phyloP scores from a whole-genome alignment of 805 yeast genomes.

The Kazachstania kunashirensis region DNA sequence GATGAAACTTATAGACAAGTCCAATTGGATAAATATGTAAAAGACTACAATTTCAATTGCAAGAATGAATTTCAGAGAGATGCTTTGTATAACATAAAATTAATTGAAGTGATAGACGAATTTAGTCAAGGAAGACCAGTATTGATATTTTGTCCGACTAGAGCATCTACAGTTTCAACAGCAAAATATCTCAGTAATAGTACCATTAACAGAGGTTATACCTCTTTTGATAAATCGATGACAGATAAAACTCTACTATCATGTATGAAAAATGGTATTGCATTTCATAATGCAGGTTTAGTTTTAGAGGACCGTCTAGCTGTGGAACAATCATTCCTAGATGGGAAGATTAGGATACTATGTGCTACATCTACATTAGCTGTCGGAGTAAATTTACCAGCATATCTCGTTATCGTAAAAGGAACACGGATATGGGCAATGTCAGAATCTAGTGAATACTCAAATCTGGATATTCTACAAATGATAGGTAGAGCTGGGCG shows the following conservation, averaged over 20 bases:
- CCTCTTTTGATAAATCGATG: background rate
- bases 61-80: slow-evolving; percentile 43
- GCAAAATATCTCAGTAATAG: slow-evolving; percentile 33
- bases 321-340: slow-evolving; percentile 38
- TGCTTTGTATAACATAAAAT: slow-evolving; percentile 33
- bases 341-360: slow-evolving; percentile 35
- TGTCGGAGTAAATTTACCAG: slow-evolving; percentile 53
- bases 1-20: slow-evolving; percentile 43
- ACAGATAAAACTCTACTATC: slow-evolving; percentile 2
- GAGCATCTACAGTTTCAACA: slow-evolving; percentile 39
- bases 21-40: slow-evolving; percentile 33
- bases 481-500: slow-evolving; percentile 63
- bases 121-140: slow-evolving; percentile 37
- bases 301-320: slow-evolving; percentile 36
- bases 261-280: slow-evolving; percentile 32
- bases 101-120: slow-evolving; percentile 32
- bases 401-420: slow-evolving; percentile 49
- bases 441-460: slow-evolving; percentile 42
- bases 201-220: background rate
- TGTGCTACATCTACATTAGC: slow-evolving; percentile 55
- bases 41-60: slow-evolving; percentile 33
- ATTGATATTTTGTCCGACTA: slow-evolving; percentile 44
- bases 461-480: slow-evolving; percentile 46
- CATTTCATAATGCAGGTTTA: slow-evolving; percentile 53
- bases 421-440: slow-evolving; percentile 53